Evolutionary conservation across 2,329 filamentous ascomycete species (phyloP), one percentile per base, ranked within the genome.

Genomic region (Colletotrichum musicola): DNA sequence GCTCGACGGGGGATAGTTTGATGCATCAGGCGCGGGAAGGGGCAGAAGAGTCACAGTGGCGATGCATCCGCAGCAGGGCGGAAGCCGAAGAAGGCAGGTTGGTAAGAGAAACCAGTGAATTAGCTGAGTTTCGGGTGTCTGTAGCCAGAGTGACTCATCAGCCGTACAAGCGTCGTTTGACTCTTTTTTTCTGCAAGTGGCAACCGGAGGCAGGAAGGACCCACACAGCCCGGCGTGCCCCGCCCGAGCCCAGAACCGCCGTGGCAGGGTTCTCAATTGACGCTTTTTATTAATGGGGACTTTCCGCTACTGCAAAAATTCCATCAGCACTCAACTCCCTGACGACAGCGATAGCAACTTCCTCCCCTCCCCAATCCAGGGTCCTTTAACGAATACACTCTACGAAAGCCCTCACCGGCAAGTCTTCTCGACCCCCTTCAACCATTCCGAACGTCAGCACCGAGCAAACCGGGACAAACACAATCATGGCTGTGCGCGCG

Each of bases 401-500:
- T 46, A 54, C 59, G 49, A 46, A 10, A 35, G 30, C 30, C 59
- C 50, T 54, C 20, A 38, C 22, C 46, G 47, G 46, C 25, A 57
- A 46, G 6, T 51, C 22, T 20, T 20, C 14, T 25, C 6, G 14
- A 40, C 35, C n/a, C 30, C 40, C 40, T n/a, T 42, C 40, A 42
- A 61, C 20, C 18, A 62, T 64, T 47, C 27, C 22, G 12, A 38
- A 13, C 58, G 27, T 42, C 35, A 55, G 54, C 35, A 50, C 55
- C 60, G 53, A 64, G 27, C 42, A 38, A 12, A 51, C 35, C 56
- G 55, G 38, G 60, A 61, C 49, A 50, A 61, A 50, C 44, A 69
- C 69, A 75, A 84, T 75, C 77, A 91, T 91, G 89, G 88, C 89
- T 77, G 88, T 91, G 67, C 88, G 89, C 78, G 89, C 89, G 74